These are phyloP conservation scores for Penicillium coprophilum DNA, from an alignment of 495 filamentous ascomycete genomes.

Conservation along the genomic window DNA sequence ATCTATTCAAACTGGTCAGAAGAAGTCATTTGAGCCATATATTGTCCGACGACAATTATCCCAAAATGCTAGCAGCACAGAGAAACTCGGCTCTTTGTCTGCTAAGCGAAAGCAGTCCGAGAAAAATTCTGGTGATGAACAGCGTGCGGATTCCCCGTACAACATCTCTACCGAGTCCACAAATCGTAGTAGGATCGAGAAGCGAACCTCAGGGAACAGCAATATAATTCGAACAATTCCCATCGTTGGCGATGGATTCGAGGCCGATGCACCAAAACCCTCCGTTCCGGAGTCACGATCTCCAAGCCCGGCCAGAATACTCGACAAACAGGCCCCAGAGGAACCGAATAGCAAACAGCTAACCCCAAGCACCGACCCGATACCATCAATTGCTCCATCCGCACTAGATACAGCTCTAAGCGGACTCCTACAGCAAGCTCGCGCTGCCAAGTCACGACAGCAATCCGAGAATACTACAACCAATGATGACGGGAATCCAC, in stretches of 20 bases:
- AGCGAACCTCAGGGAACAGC: slow-evolving; percentile 3
- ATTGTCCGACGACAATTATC: slow-evolving; percentile 33
- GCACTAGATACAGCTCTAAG: slow-evolving; percentile 41
- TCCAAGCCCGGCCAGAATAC: slow-evolving; percentile 20
- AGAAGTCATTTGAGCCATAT: slow-evolving; percentile 52
- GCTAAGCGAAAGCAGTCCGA: slow-evolving; percentile 15
- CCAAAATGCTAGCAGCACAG: slow-evolving; percentile 24
- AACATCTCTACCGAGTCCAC: not conserved
- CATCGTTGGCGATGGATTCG: slow-evolving; percentile 24
- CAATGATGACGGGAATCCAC: slow-evolving; percentile 19
- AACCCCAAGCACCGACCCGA: slow-evolving; percentile 15
- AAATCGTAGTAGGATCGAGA: slow-evolving; percentile 1
- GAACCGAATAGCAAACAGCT: slow-evolving; percentile 19
- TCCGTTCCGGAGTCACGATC: slow-evolving; percentile 34
- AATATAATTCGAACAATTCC: slow-evolving; percentile 12
- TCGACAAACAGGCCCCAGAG: slow-evolving; percentile 9
- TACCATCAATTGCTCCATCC: slow-evolving; percentile 23
- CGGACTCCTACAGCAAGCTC: slow-evolving; percentile 44
- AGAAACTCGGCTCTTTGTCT: slow-evolving; percentile 24
- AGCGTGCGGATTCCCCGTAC: not conserved
- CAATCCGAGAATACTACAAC: slow-evolving; percentile 17
- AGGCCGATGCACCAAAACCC: slow-evolving; percentile 30
- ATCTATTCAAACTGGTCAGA: slow-evolving; percentile 61
- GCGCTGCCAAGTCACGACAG: slow-evolving; percentile 37
- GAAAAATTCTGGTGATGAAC: not conserved